Evolutionary conservation across 2,329 filamentous ascomycete genomes (phyloP).

Genomic region (Orbilia javanica): DNA sequence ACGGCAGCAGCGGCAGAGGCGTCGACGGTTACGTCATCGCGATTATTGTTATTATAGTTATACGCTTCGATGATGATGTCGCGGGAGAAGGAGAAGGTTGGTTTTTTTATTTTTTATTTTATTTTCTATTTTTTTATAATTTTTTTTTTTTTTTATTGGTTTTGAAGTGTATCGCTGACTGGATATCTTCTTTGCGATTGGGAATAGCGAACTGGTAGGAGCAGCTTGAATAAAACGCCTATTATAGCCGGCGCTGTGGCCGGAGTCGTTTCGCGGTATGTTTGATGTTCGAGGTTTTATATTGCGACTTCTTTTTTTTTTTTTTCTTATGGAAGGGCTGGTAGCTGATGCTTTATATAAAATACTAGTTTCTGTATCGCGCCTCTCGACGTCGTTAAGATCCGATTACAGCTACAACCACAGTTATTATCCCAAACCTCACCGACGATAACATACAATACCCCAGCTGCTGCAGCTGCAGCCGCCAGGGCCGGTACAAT

Average conservation of each 20-base stretch:
- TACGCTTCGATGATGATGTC: conserved; percentile 25
- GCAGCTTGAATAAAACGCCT: conserved; percentile 28
- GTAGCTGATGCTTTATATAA: too few species aligned
- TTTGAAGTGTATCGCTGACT: background rate
- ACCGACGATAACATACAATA: background rate
- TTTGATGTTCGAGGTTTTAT: too few species aligned
- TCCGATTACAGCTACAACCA: conserved; percentile 92
- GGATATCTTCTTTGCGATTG: too few species aligned
- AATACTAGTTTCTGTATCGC: conserved; percentile 83
- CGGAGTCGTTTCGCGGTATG: conserved; percentile 37
- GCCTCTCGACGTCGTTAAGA: conserved; percentile 97
- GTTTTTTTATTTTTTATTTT: background rate
- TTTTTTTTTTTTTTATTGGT: background rate
- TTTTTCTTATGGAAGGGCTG: background rate
- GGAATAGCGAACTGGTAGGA: background rate
- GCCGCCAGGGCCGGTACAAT: background rate
- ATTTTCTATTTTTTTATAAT: background rate
- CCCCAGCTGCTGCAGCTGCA: conserved; percentile 70
- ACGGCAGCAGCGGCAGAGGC: too few species aligned
- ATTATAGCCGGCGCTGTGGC: conserved; percentile 45
- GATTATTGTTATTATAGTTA: background rate
- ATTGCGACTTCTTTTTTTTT: background rate
- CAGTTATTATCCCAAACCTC: conserved; percentile 66
- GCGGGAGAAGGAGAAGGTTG: conserved; percentile 15
- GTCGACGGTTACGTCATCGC: too few species aligned